Evolutionary conservation across 1,139 yeast species (phyloP).

Genomic region (Blastobotrys capitulatus): DNA sequence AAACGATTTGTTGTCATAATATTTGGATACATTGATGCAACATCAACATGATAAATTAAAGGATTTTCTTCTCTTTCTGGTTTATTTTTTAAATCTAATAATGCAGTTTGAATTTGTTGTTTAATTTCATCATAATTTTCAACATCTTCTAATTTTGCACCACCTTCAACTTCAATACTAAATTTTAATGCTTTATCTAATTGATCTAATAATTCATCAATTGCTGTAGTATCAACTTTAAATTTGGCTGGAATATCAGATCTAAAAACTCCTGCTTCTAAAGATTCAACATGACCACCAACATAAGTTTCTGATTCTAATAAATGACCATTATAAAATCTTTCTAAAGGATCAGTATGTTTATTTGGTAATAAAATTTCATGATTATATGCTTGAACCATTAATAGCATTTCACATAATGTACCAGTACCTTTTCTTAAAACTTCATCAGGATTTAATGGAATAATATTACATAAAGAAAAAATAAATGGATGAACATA

Average conservation of each 20-base stretch:
- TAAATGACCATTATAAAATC: conserved; percentile 91
- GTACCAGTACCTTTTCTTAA: conserved; percentile 98
- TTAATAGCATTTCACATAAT: conserved; percentile 91
- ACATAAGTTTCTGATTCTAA: conserved; percentile 96
- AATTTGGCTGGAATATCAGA: conserved; percentile 78
- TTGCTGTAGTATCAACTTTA: conserved; percentile 70
- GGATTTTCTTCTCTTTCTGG: conserved; percentile 75
- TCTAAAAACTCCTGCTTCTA: conserved; percentile 96
- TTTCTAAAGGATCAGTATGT: conserved; percentile 84
- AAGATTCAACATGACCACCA: conserved; percentile 97
- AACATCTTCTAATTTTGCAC: conserved; percentile 65
- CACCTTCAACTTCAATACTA: conserved; percentile 79
- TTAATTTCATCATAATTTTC: conserved; percentile 73
- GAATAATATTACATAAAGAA: conserved; percentile 92
- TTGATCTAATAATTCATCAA: conserved; percentile 72
- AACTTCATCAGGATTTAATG: conserved; percentile 94
- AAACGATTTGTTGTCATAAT: conserved; percentile 96
- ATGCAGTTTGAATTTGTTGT: conserved; percentile 47
- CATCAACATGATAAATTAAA: conserved; percentile 93
- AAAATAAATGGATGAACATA: conserved; percentile 97
- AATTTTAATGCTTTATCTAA: conserved; percentile 74
- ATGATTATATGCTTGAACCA: conserved; percentile 90
- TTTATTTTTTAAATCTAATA: conserved; percentile 52
- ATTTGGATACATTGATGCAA: conserved; percentile 98
- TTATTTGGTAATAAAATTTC: conserved; percentile 84